phyloP scores from a whole-genome alignment of 805 yeast genomes.

The Metschnikowia sp. region DNA sequence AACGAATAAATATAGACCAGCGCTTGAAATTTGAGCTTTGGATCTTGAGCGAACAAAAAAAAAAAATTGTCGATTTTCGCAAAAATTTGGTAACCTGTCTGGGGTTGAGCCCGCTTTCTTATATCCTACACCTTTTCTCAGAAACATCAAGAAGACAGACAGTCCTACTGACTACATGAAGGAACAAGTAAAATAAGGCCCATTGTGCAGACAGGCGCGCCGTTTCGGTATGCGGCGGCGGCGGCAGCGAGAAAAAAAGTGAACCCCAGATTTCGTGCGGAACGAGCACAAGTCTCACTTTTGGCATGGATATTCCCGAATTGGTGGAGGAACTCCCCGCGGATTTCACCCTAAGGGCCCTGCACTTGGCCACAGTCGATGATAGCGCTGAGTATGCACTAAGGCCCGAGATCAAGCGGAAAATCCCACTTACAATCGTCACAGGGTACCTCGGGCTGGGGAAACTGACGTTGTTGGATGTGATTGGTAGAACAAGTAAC shows the following conservation, averaged over 20 bases:
- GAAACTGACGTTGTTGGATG: conserved; percentile 78
- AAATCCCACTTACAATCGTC: conserved; percentile 87
- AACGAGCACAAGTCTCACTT: background rate
- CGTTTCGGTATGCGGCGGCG: background rate
- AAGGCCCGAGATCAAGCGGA: conserved; percentile 18
- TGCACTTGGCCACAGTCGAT: conserved; percentile 14
- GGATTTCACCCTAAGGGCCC: conserved; percentile 15
- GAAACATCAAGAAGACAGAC: background rate
- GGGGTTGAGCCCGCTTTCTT: too few species aligned
- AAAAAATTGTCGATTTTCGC: too few species aligned
- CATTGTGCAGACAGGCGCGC: background rate
- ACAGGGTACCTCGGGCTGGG: conserved; percentile 97
- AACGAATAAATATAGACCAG: too few species aligned
- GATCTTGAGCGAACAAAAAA: too few species aligned
- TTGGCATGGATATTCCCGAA: conserved; percentile 26
- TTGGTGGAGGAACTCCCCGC: conserved; percentile 28
- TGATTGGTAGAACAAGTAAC: conserved; percentile 66
- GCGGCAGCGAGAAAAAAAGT: background rate
- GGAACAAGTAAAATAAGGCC: background rate
- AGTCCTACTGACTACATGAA: background rate
- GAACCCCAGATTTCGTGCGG: background rate
- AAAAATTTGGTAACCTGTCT: too few species aligned
- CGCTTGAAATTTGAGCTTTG: too few species aligned
- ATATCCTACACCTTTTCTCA: background rate
- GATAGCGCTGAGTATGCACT: conserved; percentile 2